Conservation (phyloP, 1,284 basidiomycete genomes). For the Stygiomarasmius scandens region DNA sequence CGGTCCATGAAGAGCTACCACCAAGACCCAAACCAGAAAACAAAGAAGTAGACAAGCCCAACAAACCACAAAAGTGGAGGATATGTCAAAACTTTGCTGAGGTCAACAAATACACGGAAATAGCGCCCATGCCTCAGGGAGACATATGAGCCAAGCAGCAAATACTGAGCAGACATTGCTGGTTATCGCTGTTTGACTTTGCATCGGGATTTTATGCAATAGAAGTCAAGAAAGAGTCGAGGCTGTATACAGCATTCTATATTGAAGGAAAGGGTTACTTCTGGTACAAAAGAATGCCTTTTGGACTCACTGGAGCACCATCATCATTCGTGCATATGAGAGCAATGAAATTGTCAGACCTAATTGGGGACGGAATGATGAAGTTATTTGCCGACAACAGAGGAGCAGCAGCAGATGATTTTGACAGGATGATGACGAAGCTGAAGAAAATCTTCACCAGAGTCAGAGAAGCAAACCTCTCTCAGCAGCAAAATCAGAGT, state of each 20-base stretch:
- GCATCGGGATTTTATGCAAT: too few species aligned
- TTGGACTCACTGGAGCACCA: slow-evolving; percentile 44
- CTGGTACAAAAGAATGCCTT: slow-evolving; percentile 39
- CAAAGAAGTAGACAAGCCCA: neutral
- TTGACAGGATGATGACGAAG: slow-evolving; percentile 24
- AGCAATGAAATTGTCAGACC: slow-evolving; percentile 31
- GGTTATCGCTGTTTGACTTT: slow-evolving; percentile 35
- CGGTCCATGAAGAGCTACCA: slow-evolving; percentile 18
- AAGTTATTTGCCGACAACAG: slow-evolving; percentile 39
- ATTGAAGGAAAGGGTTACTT: slow-evolving; percentile 42
- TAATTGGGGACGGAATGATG: slow-evolving; percentile 27
- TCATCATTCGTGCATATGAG: slow-evolving; percentile 37
- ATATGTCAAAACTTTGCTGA: slow-evolving; percentile 39
- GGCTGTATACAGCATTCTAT: slow-evolving; percentile 40
- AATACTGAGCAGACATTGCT: slow-evolving; percentile 32
- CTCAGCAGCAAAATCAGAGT: slow-evolving; percentile 30
- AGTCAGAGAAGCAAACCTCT: slow-evolving; percentile 27
- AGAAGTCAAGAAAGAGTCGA: slow-evolving; percentile 25
- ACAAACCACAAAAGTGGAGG: slow-evolving; percentile 30
- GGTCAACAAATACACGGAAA: slow-evolving; percentile 38
- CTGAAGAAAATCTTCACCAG: slow-evolving; percentile 24
- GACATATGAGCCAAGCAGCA: slow-evolving; percentile 38
- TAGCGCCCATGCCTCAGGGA: too few species aligned
- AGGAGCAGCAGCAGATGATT: slow-evolving; percentile 27
- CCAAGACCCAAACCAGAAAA: too few species aligned